phyloP scores from a whole-genome alignment of 345 rosid species.

The Turritis glabra region DNA sequence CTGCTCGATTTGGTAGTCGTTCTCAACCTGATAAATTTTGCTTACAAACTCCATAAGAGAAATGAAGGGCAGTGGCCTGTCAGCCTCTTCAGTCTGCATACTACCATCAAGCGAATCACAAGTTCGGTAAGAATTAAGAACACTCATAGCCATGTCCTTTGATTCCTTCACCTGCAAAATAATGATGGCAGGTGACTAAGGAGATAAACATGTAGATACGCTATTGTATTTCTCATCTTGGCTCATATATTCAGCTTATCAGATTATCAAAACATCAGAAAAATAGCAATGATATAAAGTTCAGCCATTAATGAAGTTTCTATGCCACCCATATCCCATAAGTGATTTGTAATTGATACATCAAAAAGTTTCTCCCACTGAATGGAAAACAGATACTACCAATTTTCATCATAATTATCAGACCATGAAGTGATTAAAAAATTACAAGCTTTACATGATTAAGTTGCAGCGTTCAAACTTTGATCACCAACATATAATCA shows the following conservation, averaged over 20 bases:
- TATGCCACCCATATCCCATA: background rate
- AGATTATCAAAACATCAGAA: slow-evolving; percentile 8
- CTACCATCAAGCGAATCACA: slow-evolving; percentile 57
- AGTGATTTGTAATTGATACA: background rate
- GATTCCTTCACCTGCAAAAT: slow-evolving; percentile 76
- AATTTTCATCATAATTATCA: slow-evolving; percentile 1
- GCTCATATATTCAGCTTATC: slow-evolving; percentile 6
- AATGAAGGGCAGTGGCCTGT: slow-evolving; percentile 58
- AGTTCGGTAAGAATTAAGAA: slow-evolving; percentile 62
- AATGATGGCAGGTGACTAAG: slow-evolving; percentile 13
- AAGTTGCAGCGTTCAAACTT: background rate
- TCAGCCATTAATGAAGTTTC: background rate
- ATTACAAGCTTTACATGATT: background rate
- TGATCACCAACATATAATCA: slow-evolving; percentile 2
- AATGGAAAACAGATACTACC: slow-evolving; percentile 8
- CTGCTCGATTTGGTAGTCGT: background rate
- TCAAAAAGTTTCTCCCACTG: slow-evolving; percentile 6
- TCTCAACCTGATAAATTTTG: slow-evolving; percentile 81
- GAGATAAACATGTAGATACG: background rate
- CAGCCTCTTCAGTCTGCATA: slow-evolving; percentile 58
- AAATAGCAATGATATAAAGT: background rate
- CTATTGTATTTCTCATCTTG: slow-evolving; percentile 3
- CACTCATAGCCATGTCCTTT: slow-evolving; percentile 84
- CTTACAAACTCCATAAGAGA: slow-evolving; percentile 93
- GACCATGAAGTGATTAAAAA: background rate